A percentile compares a stretch with the other conserved stretches of the same genome.
phyloP scores from a whole-genome alignment of 768 basidiomycete genomes.

The Punctularia strigosozonata region DNA sequence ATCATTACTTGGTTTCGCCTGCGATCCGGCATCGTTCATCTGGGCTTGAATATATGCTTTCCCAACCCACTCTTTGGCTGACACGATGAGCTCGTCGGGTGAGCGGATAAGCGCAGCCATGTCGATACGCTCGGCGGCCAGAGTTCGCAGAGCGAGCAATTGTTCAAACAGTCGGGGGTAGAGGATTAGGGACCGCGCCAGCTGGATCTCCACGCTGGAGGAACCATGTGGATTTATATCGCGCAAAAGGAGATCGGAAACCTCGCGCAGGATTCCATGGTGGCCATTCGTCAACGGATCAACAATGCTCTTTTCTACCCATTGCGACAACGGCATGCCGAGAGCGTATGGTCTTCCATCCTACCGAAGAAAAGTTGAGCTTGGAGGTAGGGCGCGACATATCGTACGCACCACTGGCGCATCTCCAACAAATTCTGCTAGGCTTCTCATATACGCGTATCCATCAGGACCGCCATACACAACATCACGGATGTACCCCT shows the following conservation, averaged over 20 bases:
- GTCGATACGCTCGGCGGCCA: constrained; percentile 20
- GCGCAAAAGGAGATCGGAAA: constrained; percentile 8
- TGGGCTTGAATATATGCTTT: constrained; percentile 21
- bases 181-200: constrained; percentile 10
- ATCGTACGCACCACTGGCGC: constrained; percentile 11
- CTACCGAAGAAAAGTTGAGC: neutral
- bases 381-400: neutral
- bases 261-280: constrained; percentile 23
- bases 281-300: constrained; percentile 29
- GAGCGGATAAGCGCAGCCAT: constrained; percentile 28
- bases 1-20: constrained; percentile 16
- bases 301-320: constrained; percentile 27
- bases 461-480: constrained; percentile 76
- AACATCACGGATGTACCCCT: constrained; percentile 58
- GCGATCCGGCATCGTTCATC: constrained; percentile 17
- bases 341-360: neutral
- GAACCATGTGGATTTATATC: constrained; percentile 3
- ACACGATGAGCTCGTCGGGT: constrained; percentile 29
- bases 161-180: constrained; percentile 10
- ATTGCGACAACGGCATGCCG: constrained; percentile 26
- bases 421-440: constrained; percentile 55
- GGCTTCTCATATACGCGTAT: constrained; percentile 61
- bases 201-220: constrained; percentile 7
- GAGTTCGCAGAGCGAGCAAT: constrained; percentile 10
- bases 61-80: constrained; percentile 23